These are phyloP conservation scores for Cucurbita maxima DNA, from an alignment of 306 rosid genomes.

Conservation along the genomic window DNA sequence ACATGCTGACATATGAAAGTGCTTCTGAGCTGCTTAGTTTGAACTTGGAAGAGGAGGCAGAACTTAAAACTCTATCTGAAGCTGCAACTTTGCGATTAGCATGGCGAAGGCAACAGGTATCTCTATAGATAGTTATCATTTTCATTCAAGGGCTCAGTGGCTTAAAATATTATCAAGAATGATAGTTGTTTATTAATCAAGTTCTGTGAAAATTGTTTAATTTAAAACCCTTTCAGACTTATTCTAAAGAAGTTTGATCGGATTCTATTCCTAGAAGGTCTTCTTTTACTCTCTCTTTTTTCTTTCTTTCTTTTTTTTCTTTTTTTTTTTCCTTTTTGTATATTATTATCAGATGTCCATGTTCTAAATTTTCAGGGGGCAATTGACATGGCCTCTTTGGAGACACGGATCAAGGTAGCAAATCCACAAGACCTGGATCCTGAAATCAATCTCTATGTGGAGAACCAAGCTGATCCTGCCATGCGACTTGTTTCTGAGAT, in stretches of 20 bases:
- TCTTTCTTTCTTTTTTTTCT: background rate
- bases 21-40: constrained; percentile 88
- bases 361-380: constrained; percentile 56
- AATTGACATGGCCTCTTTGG: constrained; percentile 59
- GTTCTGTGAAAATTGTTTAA: background rate
- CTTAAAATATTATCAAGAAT: background rate
- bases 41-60: constrained; percentile 78
- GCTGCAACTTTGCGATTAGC: constrained; percentile 70
- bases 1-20: constrained; percentile 91
- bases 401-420: constrained; percentile 78
- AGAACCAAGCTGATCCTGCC: constrained; percentile 90
- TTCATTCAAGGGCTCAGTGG: background rate
- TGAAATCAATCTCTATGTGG: constrained; percentile 65
- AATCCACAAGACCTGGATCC: constrained; percentile 81
- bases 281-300: background rate
- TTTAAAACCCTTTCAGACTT: background rate
- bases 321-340: background rate
- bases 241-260: background rate
- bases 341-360: background rate
- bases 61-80: constrained; percentile 70
- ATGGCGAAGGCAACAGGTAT: constrained; percentile 77
- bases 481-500: constrained; percentile 93
- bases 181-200: background rate
- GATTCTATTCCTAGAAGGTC: background rate
- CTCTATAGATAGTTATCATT: background rate